Evolutionary conservation across 2,329 filamentous ascomycete species (phyloP).

Genomic region (Curvularia spicifera): DNA sequence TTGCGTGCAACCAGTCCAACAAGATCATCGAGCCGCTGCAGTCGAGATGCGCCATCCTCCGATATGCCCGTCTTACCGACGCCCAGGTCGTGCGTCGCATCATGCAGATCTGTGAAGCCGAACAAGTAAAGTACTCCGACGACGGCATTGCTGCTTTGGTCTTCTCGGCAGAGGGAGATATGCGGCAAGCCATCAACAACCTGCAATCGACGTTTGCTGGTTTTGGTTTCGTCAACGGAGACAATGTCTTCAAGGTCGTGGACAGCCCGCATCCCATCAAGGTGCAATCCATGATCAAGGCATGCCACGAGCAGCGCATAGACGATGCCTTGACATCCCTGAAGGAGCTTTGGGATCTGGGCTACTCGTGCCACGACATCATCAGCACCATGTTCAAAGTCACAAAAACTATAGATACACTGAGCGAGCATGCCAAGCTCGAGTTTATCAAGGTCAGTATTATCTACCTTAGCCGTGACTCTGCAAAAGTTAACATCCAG

Average conservation of each 20-base stretch:
- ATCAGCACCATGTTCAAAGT: slow-evolving; percentile 99
- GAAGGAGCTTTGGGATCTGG: slow-evolving; percentile 90
- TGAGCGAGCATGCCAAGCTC: slow-evolving; percentile 93
- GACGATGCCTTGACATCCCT: slow-evolving; percentile 85
- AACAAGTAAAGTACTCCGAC: slow-evolving; percentile 88
- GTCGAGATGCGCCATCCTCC: slow-evolving; percentile 92
- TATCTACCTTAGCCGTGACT: background rate
- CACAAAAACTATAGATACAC: slow-evolving; percentile 89
- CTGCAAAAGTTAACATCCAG: slow-evolving; percentile 1
- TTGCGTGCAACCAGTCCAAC: slow-evolving; percentile 98
- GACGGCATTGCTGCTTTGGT: slow-evolving; percentile 95
- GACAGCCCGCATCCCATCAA: slow-evolving; percentile 98
- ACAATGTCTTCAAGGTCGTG: slow-evolving; percentile 98
- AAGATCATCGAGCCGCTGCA: slow-evolving; percentile 99
- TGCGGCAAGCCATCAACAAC: slow-evolving; percentile 99
- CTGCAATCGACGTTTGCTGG: slow-evolving; percentile 91
- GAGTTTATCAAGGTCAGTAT: slow-evolving; percentile 79
- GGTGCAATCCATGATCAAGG: slow-evolving; percentile 97
- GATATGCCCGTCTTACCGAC: slow-evolving; percentile 91
- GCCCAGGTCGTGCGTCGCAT: slow-evolving; percentile 89
- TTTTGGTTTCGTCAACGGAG: slow-evolving; percentile 95
- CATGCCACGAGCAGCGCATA: slow-evolving; percentile 90
- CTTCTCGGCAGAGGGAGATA: slow-evolving; percentile 96
- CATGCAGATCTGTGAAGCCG: slow-evolving; percentile 89
- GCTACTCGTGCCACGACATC: slow-evolving; percentile 98